Percentiles rank a stretch among this genome's conserved stretches.
Conservation (phyloP, 2,329 filamentous ascomycete genomes). For the Exserohilum rostratum region DNA sequence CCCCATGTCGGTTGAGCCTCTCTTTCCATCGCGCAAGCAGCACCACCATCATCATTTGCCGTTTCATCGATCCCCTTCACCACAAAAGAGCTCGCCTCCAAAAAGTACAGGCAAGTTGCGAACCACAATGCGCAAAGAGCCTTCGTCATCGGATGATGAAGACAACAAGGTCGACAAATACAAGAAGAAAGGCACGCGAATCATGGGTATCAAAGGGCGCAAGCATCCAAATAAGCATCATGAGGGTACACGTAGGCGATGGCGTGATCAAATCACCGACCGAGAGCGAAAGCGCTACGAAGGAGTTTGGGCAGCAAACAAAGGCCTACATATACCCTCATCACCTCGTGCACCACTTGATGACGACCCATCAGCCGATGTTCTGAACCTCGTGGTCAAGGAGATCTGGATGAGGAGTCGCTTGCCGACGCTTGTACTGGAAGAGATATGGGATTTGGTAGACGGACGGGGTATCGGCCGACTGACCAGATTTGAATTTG, state of each 20-base stretch:
- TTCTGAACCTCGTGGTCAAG: constrained; percentile 70
- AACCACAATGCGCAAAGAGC: constrained; percentile 67
- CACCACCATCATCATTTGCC: constrained; percentile 44
- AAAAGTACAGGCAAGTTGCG: constrained; percentile 62
- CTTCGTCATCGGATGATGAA: constrained; percentile 52
- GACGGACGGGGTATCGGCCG: constrained; percentile 62
- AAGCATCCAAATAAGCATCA: constrained; percentile 74
- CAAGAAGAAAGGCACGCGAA: constrained; percentile 62
- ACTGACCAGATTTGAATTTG: constrained; percentile 73
- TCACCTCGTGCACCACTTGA: constrained; percentile 12
- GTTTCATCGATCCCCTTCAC: constrained; percentile 50
- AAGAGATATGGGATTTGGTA: constrained; percentile 79
- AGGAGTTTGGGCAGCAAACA: constrained; percentile 83
- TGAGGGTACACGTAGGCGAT: constrained; percentile 75
- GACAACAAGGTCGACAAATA: constrained; percentile 61
- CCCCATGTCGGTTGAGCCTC: constrained; percentile 41
- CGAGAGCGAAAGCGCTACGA: constrained; percentile 81
- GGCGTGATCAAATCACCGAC: constrained; percentile 75
- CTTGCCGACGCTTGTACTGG: constrained; percentile 70
- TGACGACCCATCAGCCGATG: constrained; percentile 54
- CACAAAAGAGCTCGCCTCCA: constrained; percentile 40
- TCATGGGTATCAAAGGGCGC: constrained; percentile 49
- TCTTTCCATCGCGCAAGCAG: constrained; percentile 50
- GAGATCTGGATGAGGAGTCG: constrained; percentile 79
- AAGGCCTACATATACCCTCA: constrained; percentile 57